Conservation (phyloP, 2,329 filamentous ascomycete species). For the Phyllosticta citribraziliensis region DNA sequence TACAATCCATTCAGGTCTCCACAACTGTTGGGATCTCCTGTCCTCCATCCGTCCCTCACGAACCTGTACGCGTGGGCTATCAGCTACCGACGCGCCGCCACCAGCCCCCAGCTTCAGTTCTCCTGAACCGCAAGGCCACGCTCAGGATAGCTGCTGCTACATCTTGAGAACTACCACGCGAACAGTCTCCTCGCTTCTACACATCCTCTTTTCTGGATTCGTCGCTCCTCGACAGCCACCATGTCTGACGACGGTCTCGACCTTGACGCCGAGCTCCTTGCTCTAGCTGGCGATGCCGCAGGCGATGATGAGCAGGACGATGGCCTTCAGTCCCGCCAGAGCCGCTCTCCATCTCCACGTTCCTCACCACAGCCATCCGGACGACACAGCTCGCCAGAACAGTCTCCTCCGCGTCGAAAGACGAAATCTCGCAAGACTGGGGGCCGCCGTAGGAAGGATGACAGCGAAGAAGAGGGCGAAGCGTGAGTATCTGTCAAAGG, state of each 20-base stretch:
- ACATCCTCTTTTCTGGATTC: background rate
- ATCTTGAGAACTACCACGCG: background rate
- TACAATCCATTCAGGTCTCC: background rate
- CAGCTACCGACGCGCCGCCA: conserved; percentile 1
- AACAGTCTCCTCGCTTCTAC: background rate
- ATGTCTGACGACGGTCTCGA: conserved; percentile 57
- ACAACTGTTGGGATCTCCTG: background rate
- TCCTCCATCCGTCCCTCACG: background rate
- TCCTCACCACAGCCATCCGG: conserved; percentile 25
- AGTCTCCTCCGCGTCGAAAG: conserved; percentile 41
- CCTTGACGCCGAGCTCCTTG: conserved; percentile 87
- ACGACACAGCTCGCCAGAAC: conserved; percentile 18
- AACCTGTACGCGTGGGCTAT: background rate
- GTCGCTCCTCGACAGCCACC: conserved; percentile 12
- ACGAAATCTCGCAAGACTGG: conserved; percentile 43
- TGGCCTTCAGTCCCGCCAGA: conserved; percentile 36
- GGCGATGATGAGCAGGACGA: conserved; percentile 40
- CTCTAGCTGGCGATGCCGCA: conserved; percentile 63
- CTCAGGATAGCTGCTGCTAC: background rate
- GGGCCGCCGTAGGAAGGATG: conserved; percentile 9
- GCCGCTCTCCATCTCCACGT: conserved; percentile 44
- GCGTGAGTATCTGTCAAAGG: conserved; percentile 50
- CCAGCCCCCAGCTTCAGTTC: conserved; percentile 1
- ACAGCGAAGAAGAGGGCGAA: conserved; percentile 64
- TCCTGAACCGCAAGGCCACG: conserved; percentile 3